phyloP scores from a whole-genome alignment of 1,139 yeast species.

The Hanseniaspora gamundiae region DNA sequence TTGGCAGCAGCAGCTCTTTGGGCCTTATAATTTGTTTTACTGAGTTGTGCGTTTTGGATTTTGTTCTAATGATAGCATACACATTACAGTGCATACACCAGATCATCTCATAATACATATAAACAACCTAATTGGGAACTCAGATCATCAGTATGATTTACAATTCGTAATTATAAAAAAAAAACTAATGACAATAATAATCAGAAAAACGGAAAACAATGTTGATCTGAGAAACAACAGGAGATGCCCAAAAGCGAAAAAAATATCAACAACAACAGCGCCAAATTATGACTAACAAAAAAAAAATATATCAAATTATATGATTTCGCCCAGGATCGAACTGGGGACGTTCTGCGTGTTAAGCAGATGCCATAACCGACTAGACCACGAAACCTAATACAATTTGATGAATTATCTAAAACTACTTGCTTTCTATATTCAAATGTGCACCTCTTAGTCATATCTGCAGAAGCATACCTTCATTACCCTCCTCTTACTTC shows the following conservation, averaged over 20 bases:
- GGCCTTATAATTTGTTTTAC: not conserved
- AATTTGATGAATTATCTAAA: not conserved
- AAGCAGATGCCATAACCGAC: constrained; percentile 99
- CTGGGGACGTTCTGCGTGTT: constrained; percentile 99
- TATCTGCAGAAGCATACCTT: not conserved
- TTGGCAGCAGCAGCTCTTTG: not conserved
- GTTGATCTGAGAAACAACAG: no score
- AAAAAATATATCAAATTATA: constrained; percentile 7
- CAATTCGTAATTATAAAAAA: no score
- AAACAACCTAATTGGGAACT: no score
- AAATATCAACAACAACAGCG: no score
- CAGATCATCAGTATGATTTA: no score
- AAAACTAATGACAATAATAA: no score
- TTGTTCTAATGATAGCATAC: not conserved
- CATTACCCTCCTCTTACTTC: not conserved
- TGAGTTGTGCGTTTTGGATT: not conserved
- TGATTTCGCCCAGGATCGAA: constrained; percentile 99
- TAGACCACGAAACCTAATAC: constrained; percentile 74
- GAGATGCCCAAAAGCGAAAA: no score
- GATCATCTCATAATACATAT: no score
- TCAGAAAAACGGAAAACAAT: no score
- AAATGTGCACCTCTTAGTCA: no score
- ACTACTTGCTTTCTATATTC: not conserved
- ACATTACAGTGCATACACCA: no score
- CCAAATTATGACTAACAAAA: not conserved